Evolutionary conservation across 345 rosid species (phyloP).

Genomic region (Stellera chamaejasme): DNA sequence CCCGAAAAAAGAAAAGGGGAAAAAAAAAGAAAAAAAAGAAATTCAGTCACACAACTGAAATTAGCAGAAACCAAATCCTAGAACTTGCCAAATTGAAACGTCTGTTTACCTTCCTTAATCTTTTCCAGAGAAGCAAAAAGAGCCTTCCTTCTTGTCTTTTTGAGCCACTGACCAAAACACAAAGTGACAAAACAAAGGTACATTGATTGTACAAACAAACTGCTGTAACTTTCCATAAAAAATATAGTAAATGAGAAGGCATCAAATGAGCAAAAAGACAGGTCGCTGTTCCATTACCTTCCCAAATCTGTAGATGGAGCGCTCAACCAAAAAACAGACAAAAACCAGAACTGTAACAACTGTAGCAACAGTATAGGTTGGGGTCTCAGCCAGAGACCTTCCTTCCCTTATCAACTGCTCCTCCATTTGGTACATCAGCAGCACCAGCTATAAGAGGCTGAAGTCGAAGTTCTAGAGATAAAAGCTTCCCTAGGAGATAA

Average conservation of each 20-base stretch:
- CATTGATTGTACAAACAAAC: neutral
- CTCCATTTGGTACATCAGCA: constrained; percentile 25
- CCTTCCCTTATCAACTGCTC: constrained; percentile 32
- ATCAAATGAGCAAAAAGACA: neutral
- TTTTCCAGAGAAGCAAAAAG: constrained; percentile 80
- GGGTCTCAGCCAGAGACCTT: constrained; percentile 91
- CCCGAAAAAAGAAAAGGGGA: too few species aligned
- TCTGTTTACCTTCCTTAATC: constrained; percentile 68
- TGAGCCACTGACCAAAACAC: constrained; percentile 56
- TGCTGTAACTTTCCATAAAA: neutral
- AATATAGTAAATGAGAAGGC: constrained; percentile 2
- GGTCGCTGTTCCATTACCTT: constrained; percentile 32
- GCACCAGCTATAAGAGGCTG: constrained; percentile 2
- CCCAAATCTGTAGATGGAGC: constrained; percentile 83
- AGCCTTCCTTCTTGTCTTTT: constrained; percentile 81
- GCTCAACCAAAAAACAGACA: constrained; percentile 61
- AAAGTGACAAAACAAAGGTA: neutral
- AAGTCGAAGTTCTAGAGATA: neutral
- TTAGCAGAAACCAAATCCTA: neutral
- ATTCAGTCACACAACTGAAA: constrained; percentile 12
- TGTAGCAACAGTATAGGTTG: constrained; percentile 84
- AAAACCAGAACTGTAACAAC: constrained; percentile 69
- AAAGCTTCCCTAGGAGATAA: constrained; percentile 1
- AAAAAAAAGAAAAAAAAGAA: constrained; percentile 9
- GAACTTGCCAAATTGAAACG: neutral